Base-by-base conservation (phyloP, 148 eudicot genomes). In the Chenopodium album region DNA sequence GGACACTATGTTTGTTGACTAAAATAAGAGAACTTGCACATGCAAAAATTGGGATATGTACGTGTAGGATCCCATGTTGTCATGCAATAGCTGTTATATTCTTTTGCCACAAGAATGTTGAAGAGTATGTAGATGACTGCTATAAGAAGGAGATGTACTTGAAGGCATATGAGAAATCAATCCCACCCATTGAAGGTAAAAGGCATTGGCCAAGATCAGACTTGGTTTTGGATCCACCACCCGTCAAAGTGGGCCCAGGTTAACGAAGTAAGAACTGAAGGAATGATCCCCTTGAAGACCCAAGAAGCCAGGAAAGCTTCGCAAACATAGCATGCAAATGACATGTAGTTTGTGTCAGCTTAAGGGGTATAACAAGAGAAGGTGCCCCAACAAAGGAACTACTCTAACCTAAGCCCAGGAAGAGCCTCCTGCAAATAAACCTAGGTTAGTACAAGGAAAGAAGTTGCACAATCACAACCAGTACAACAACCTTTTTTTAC, bases 11-110 rank as follows among this genome's bases (percentile, higher is more conserved):
- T 31, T 26, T 9, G 72, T 68, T 68, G 72, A 68, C 28, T 12
- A 10, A 0, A 13, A 26, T 7, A 68, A 68, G 13, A 68, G 41
- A 32, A 26, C 72, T 7, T 68, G 72, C 32, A 68, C 72, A 6
- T 68, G 72, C 29, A 68, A 41, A 28, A 68, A 68, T 10, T 68
- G 72, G 72, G 72, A 68, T 28, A n/a, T 68, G 14, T n/a, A 23
- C 23, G 23, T 23, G 41, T 8, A 14, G 72, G 9, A 68, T 68
- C 28, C 72, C 72, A 26, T 68, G 72, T 68, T 31, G 72, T 68
- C 72, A 68, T 28, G 72, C 34, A 26, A 32, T 68, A 17, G 72
- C 34, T 68, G 29, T 9, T 68, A 68, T 68, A 52, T 52, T 52
- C 59, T 52, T 52, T 52, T 1, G 59, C 3, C 16, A 14, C 1